phyloP scores from a whole-genome alignment of 345 rosid species.

The Euphorbia pulcherrima region DNA sequence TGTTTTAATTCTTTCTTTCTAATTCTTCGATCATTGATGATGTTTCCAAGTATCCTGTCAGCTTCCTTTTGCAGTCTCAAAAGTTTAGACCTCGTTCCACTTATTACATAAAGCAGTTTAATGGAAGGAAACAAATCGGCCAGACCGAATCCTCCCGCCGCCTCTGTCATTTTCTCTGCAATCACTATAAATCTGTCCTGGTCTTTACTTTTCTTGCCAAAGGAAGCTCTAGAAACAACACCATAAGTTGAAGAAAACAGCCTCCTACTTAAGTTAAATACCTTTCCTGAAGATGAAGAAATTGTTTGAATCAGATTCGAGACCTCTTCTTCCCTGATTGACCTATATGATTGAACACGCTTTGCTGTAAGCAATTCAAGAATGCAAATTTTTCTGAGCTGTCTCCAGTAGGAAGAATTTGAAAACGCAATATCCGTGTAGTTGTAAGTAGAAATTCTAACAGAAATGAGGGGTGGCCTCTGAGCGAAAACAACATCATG shows the following conservation, averaged over 20 bases:
- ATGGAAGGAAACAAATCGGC: constrained; percentile 21
- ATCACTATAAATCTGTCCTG: constrained; percentile 19
- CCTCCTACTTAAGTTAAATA: constrained; percentile 22
- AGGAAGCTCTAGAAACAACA: constrained; percentile 20
- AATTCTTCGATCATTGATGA: constrained; percentile 2
- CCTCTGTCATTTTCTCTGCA: neutral
- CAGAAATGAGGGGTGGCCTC: constrained; percentile 18
- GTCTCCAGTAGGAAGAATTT: constrained; percentile 30
- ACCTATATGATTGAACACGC: constrained; percentile 25
- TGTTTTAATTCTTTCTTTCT: neutral
- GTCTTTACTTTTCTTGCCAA: constrained; percentile 24
- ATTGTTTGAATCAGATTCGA: constrained; percentile 5
- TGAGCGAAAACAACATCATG: constrained; percentile 31
- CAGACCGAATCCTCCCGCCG: constrained; percentile 6
- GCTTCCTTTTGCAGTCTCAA: neutral
- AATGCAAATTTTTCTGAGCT: constrained; percentile 19
- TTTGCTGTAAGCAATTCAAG: constrained; percentile 21
- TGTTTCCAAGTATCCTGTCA: constrained; percentile 2
- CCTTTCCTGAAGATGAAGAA: neutral
- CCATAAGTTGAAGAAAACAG: constrained; percentile 11
- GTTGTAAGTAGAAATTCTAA: constrained; percentile 13
- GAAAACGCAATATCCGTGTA: constrained; percentile 9
- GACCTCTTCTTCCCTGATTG: constrained; percentile 26
- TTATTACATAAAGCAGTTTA: constrained; percentile 1
- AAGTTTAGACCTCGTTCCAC: constrained; percentile 4